Evolutionary conservation across 768 basidiomycete genomes (phyloP), one percentile per base, ranked within the genome.

Genomic region (Boletus eberwhitei): DNA sequence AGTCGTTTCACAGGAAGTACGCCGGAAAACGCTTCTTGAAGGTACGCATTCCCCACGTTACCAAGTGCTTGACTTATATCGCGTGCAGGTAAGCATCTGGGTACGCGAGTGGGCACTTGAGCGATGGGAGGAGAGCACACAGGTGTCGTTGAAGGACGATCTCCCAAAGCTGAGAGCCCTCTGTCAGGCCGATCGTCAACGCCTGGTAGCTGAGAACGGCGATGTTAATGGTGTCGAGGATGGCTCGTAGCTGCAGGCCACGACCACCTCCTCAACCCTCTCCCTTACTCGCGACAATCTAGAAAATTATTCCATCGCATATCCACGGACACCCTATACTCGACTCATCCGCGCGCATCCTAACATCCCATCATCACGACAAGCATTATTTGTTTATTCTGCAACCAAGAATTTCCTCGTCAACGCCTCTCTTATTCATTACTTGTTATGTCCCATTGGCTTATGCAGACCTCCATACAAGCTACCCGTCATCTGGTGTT

Each of bases 1-100:
- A 90, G 48, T 84, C 84, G 29, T 87, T 97, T 67, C 85, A 82
- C 76, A 88, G 88, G 74, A 97, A 98, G 74, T 98, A 94, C 65
- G 85, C 90, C 0, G 80, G 83, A 29, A 92, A 88, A 73, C 87
- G 83, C 48, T 92, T 84, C 73, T 76, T 90, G 75, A 93, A 92
- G 80, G 91, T 93, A 44, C 17, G 77, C 68, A 0, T 38, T 5
- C 8, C 21, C 22, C 8, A 31, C 5, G 0, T 40, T 13, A 8
- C 9, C 8, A 26, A 45, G 9, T 0, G 7, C 42, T 17, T 48
- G 14, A 46, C 58, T 55, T 3, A 65, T 11, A 2, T 50, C 38
- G 6, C 40, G 16, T 56, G 36, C 56, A 96, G 87, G 88, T 90
- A 32, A 92, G 91, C 63, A 75, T 86, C 47, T 92, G 82, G 71